A percentile compares a stretch with the other conserved stretches of the same genome.
These are phyloP conservation scores for Apiotrichum porosum DNA, from an alignment of 1,284 basidiomycete species.

Conservation along the genomic window DNA sequence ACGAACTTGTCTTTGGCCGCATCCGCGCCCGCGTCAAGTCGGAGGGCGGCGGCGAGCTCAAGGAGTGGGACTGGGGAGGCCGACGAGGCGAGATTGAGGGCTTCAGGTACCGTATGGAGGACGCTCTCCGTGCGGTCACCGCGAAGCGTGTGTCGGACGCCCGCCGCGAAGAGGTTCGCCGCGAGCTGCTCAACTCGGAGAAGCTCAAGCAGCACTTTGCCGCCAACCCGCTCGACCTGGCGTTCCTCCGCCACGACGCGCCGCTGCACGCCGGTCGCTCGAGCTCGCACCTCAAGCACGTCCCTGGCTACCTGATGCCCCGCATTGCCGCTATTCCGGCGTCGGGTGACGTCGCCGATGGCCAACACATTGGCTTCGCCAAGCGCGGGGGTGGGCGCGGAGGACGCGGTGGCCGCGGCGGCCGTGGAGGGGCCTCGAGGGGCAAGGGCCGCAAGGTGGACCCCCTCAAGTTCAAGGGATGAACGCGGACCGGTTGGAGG, in stretches of 20 bases:
- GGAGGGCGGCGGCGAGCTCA: constrained; percentile 68
- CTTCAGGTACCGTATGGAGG: constrained; percentile 98
- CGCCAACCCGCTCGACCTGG: constrained; percentile 90
- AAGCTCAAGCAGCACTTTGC: constrained; percentile 99
- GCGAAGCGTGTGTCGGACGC: constrained; percentile 83
- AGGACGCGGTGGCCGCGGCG: constrained; percentile 24
- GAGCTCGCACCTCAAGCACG: constrained; percentile 90
- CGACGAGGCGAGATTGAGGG: constrained; percentile 75
- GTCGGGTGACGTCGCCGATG: constrained; percentile 32
- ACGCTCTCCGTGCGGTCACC: constrained; percentile 86
- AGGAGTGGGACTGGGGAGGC: constrained; percentile 93
- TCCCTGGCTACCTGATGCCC: constrained; percentile 89
- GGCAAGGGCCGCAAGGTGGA: constrained; percentile 41
- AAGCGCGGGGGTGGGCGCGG: constrained; percentile 27
- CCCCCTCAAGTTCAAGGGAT: constrained; percentile 45
- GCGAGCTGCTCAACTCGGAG: constrained; percentile 89
- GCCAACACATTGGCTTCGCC: constrained; percentile 34
- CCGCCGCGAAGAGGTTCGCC: constrained; percentile 86
- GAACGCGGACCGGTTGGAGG: too few relatives aligned
- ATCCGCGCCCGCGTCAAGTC: constrained; percentile 68
- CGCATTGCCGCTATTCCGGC: constrained; percentile 58
- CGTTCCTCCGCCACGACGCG: constrained; percentile 90
- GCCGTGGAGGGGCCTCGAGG: constrained; percentile 23
- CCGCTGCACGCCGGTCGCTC: constrained; percentile 81
- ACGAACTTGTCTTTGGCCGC: constrained; percentile 71